Conservation (phyloP, 805 yeast species). For the Ogataea kodamae region DNA sequence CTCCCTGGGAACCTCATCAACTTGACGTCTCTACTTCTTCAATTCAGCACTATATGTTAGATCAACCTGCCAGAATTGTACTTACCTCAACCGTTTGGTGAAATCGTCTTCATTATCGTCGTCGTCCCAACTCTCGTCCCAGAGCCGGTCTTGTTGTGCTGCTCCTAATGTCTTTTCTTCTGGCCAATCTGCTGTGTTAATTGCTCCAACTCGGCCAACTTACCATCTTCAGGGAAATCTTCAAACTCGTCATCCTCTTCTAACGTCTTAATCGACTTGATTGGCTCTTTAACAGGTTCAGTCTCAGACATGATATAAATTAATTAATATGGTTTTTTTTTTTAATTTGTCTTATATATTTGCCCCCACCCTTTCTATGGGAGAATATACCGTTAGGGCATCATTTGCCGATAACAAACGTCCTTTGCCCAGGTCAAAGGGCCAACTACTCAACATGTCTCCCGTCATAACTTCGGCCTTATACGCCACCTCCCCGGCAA, state of each 20-base stretch:
- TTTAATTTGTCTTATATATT: too few relatives aligned
- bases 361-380: conserved; percentile 11
- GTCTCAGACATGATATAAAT: conserved; percentile 13
- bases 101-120: conserved; percentile 92
- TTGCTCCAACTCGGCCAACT: conserved; percentile 18
- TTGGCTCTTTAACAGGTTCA: conserved; percentile 18
- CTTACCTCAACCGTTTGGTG: conserved; percentile 64
- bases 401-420: conserved; percentile 20
- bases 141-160: conserved; percentile 57
- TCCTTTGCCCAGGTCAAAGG: conserved; percentile 18
- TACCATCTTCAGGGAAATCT: conserved; percentile 86
- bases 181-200: conserved; percentile 55
- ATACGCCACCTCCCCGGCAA: conserved; percentile 45
- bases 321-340: conserved; percentile 1
- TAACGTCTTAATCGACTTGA: conserved; percentile 54
- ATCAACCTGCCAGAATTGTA: conserved; percentile 1
- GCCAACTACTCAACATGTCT: conserved; percentile 26
- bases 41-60: conserved; percentile 10
- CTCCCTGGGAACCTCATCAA: too few relatives aligned
- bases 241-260: conserved; percentile 98
- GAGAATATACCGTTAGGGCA: conserved; percentile 16
- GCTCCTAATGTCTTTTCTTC: conserved; percentile 49
- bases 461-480: conserved; percentile 47
- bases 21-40: conserved; percentile 9
- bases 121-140: conserved; percentile 99